Percentiles rank a stretch among this genome's conserved stretches.
Conservation (phyloP, 2,329 filamentous ascomycete genomes). For the Penicillium sp. region DNA sequence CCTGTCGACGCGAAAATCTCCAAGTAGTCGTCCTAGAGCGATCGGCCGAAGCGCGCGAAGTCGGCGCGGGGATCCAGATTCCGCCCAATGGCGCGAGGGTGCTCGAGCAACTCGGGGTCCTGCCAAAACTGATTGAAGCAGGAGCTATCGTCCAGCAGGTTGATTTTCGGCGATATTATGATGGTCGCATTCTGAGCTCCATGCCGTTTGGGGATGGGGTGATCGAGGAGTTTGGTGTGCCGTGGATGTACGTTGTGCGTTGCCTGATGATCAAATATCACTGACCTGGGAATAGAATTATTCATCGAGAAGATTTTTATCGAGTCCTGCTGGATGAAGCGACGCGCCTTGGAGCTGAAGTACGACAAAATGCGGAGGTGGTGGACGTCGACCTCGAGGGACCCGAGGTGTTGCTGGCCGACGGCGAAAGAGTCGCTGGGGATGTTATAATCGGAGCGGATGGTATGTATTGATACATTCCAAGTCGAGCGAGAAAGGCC, state of each 20-base stretch:
- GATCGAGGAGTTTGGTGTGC: slow-evolving; percentile 27
- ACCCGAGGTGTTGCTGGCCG: slow-evolving; percentile 12
- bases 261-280: neutral
- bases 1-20: slow-evolving; percentile 26
- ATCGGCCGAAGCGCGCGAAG: slow-evolving; percentile 18
- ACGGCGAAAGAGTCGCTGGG: slow-evolving; percentile 16
- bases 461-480: slow-evolving; percentile 14
- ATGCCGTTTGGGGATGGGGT: slow-evolving; percentile 30
- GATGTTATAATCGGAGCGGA: slow-evolving; percentile 29
- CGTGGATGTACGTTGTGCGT: slow-evolving; percentile 28
- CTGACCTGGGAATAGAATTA: slow-evolving; percentile 19
- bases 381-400: slow-evolving; percentile 13
- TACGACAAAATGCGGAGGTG: slow-evolving; percentile 17
- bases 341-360: slow-evolving; percentile 15
- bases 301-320: slow-evolving; percentile 29
- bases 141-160: slow-evolving; percentile 18
- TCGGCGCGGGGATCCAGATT: slow-evolving; percentile 36
- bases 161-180: slow-evolving; percentile 27
- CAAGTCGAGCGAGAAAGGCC: no score
- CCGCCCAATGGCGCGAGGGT: slow-evolving; percentile 33
- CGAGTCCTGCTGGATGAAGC: slow-evolving; percentile 25
- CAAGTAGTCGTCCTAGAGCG: slow-evolving; percentile 31
- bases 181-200: slow-evolving; percentile 24
- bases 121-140: slow-evolving; percentile 20
- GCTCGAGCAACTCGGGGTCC: slow-evolving; percentile 23